Conservation (phyloP, 1,139 yeast species). For the Yamadazyma taylorii region DNA sequence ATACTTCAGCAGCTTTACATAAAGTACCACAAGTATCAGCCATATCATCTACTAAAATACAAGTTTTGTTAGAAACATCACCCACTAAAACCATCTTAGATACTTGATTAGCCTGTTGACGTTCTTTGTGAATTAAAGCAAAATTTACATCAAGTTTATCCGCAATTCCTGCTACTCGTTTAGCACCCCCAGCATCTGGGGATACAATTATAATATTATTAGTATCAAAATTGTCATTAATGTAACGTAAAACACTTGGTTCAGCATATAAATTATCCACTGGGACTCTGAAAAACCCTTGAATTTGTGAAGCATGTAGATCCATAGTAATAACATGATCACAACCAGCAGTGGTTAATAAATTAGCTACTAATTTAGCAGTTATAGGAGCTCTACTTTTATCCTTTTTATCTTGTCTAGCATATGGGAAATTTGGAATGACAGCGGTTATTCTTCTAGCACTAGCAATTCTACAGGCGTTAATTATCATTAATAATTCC, state of each 20-base stretch:
- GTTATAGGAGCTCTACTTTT: constrained; percentile 97
- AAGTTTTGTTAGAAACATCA: constrained; percentile 83
- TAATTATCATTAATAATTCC: constrained; percentile 87
- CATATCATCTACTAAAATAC: constrained; percentile 95
- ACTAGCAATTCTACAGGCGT: constrained; percentile 93
- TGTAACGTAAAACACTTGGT: constrained; percentile 88
- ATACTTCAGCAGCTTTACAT: constrained; percentile 92
- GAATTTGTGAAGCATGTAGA: constrained; percentile 95
- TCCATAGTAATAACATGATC: constrained; percentile 98
- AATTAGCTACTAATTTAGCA: constrained; percentile 92
- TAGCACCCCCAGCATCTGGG: constrained; percentile 99
- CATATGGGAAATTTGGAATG: constrained; percentile 94
- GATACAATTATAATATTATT: constrained; percentile 83
- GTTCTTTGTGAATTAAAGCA: constrained; percentile 94
- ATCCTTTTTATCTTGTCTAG: constrained; percentile 96
- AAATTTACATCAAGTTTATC: constrained; percentile 90
- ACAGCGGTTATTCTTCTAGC: constrained; percentile 96
- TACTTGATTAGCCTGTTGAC: constrained; percentile 93
- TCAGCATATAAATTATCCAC: constrained; percentile 96
- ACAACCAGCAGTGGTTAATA: constrained; percentile 95
- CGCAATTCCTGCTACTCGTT: constrained; percentile 94
- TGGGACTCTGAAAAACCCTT: constrained; percentile 94
- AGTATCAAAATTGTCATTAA: constrained; percentile 66
- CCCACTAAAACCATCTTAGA: constrained; percentile 96
- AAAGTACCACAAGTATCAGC: constrained; percentile 98